phyloP scores from a whole-genome alignment of 2,329 filamentous ascomycete species.

The Exophiala xenobiotica region DNA sequence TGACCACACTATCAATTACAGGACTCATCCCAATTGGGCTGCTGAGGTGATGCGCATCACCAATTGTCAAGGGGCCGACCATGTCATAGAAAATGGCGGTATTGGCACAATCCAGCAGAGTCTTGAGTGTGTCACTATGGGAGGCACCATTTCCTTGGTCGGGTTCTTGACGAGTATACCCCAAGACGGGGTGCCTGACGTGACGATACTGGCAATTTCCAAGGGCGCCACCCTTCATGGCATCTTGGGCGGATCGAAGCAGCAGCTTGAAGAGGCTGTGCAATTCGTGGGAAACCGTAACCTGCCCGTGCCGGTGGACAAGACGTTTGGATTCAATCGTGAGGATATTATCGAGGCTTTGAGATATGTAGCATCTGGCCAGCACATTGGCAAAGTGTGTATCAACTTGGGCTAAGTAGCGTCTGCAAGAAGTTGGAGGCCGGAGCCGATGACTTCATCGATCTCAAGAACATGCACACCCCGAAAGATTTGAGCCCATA shows the following conservation, averaged over 20 bases:
- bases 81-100: constrained; percentile 44
- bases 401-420: constrained; percentile 18
- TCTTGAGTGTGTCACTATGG: constrained; percentile 45
- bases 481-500: constrained; percentile 31
- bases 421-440: constrained; percentile 7
- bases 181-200: constrained; percentile 54
- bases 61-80: constrained; percentile 45
- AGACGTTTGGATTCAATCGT: constrained; percentile 39
- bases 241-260: constrained; percentile 62
- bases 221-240: constrained; percentile 57
- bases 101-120: constrained; percentile 46
- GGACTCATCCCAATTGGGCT: constrained; percentile 46
- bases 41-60: constrained; percentile 47
- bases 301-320: constrained; percentile 41
- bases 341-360: constrained; percentile 40
- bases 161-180: constrained; percentile 36
- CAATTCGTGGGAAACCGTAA: constrained; percentile 44
- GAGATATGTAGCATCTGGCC: constrained; percentile 45
- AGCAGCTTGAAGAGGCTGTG: constrained; percentile 46
- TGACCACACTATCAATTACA: constrained; percentile 52
- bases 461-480: constrained; percentile 20
- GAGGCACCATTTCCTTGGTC: constrained; percentile 42
- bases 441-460: constrained; percentile 11
- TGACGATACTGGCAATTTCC: constrained; percentile 56
- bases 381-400: constrained; percentile 46